Conservation (phyloP, 257 asterid genomes). For the Scutellaria baicalensis region DNA sequence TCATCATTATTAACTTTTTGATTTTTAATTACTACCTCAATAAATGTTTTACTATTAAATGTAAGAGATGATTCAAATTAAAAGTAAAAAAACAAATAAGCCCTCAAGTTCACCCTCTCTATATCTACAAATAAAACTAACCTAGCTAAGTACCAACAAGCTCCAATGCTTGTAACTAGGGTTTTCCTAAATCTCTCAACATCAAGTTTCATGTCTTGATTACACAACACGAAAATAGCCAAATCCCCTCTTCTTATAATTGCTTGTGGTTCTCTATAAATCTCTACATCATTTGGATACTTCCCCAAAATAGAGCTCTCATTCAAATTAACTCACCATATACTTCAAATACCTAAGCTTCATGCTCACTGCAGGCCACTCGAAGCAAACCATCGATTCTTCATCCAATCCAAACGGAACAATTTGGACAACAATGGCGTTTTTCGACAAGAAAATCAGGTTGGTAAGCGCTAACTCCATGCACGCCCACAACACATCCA, state of each 20-base stretch:
- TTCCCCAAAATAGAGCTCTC: constrained; percentile 42
- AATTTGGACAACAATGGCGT: constrained; percentile 46
- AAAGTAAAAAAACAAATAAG: no score
- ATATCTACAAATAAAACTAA: no score
- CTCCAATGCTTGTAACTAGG: constrained; percentile 1
- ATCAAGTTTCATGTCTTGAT: constrained; percentile 18
- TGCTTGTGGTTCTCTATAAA: background rate
- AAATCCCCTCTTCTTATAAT: background rate
- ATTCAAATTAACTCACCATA: constrained; percentile 23
- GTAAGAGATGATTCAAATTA: no score
- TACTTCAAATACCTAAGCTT: constrained; percentile 43
- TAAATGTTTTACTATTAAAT: no score
- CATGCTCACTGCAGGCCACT: constrained; percentile 38
- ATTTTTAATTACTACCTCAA: no score
- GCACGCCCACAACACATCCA: constrained; percentile 64
- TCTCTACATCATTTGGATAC: background rate
- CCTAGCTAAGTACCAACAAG: background rate
- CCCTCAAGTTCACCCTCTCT: no score
- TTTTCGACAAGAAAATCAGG: constrained; percentile 58
- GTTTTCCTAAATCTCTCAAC: constrained; percentile 19
- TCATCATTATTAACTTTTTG: no score
- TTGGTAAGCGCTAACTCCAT: constrained; percentile 76
- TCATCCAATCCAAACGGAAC: constrained; percentile 30
- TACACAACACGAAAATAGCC: constrained; percentile 1
- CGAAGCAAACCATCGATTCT: constrained; percentile 19